Evolutionary conservation across 2,329 filamentous ascomycete genomes (phyloP), one percentile per base, ranked within the genome.

Genomic region (Hypoxylon sp.): DNA sequence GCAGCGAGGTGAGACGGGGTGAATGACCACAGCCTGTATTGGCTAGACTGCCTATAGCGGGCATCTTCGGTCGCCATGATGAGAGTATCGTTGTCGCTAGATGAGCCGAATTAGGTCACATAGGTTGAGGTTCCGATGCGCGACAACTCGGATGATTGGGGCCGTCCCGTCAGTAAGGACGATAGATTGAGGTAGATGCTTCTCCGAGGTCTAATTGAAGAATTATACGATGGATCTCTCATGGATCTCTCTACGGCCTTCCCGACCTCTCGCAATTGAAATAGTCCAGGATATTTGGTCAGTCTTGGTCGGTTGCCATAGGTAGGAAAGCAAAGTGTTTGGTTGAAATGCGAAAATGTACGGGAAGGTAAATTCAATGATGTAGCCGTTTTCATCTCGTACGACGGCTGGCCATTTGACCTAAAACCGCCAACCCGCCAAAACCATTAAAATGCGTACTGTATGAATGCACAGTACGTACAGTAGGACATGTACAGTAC

Each of bases 1-100:
- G 90, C 86, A 53, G 87, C 85, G 3, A 99, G 88, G 42, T 91
- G 88, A 2, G 89, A 81, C 2, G 90, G 88, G 0, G 94, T 93
- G 81, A 95, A 98, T 10, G 94, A 97, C 96, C 96, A 99, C 65
- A 97, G 86, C 47, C 92, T 89, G 78, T 90, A 98, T 80, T 99
- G 96, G 51, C 93, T 95, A 0, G 95, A 97, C 57, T 92, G 88
- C 33, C 94, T 90, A 82, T 98, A 99, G 61, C 94, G 86, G 73
- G 93, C 92, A 81, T 99, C 96, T 86, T 99, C 96, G 69, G 90
- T 92, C 6, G 86, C 86, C 88, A 97, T 93, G 68, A 50, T 80
- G 52, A 64, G 48, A 64, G 9, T 17, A 31, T 47, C 4, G 59
- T 17, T 17, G 26, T 37, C 37, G 17, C 58, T 13, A 54, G 54